A percentile compares a stretch with the other conserved stretches of the same genome.
Evolutionary conservation across 176 grass and related monocot genomes (phyloP).

Genomic region (Avena eriantha): DNA sequence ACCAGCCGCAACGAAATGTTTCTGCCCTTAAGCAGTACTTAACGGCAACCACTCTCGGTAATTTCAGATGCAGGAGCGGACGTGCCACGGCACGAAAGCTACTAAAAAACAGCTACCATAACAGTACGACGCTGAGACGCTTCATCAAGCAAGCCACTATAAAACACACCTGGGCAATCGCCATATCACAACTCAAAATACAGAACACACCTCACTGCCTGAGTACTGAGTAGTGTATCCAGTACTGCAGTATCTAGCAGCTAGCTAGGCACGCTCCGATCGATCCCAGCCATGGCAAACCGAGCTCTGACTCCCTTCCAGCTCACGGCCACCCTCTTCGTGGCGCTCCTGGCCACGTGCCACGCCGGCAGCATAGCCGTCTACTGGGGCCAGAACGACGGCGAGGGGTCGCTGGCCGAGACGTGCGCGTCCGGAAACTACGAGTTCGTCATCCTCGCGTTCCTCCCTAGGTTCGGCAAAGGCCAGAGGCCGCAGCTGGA

Average conservation of each 20-base stretch:
- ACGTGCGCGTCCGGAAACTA: constrained; percentile 62
- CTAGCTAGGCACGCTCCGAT: not conserved
- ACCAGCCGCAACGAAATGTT: not conserved
- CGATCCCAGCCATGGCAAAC: constrained; percentile 31
- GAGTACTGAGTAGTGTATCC: not conserved
- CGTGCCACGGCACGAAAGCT: constrained; percentile 39
- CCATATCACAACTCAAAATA: not conserved
- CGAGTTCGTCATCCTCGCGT: constrained; percentile 63
- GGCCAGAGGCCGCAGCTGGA: constrained; percentile 65
- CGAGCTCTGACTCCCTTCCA: constrained; percentile 5
- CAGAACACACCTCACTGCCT: not conserved
- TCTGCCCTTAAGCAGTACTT: constrained; percentile 14
- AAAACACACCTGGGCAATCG: not conserved
- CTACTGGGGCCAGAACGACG: constrained; percentile 69
- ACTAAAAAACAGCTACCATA: not conserved
- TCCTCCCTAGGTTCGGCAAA: constrained; percentile 68
- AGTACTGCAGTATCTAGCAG: not conserved
- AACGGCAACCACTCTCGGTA: not conserved
- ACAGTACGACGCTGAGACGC: not conserved
- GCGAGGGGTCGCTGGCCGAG: constrained; percentile 50
- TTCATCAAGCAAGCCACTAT: constrained; percentile 5
- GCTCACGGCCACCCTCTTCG: constrained; percentile 11
- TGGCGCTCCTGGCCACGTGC: constrained; percentile 31
- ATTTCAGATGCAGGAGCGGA: constrained; percentile 26
- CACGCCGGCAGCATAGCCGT: constrained; percentile 62